Evolutionary conservation across 2,329 filamentous ascomycete species (phyloP).

Genomic region (Lachnellula occidentalis): DNA sequence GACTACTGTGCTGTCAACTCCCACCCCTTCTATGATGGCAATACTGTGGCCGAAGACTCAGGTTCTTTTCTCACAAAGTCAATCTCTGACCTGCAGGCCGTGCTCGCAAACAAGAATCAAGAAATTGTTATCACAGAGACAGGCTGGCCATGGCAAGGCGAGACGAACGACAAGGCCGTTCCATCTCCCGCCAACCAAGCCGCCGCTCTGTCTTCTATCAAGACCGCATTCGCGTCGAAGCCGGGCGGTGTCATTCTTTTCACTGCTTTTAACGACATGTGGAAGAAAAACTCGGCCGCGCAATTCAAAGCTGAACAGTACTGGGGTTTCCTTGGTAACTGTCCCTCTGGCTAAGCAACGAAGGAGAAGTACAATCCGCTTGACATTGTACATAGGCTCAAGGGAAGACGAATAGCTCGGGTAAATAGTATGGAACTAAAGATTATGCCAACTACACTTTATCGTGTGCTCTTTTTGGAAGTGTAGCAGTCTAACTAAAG

Average conservation of each 20-base stretch:
- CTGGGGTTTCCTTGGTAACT: conserved; percentile 58
- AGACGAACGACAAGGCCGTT: conserved; percentile 60
- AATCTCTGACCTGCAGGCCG: conserved; percentile 39
- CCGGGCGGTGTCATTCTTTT: conserved; percentile 61
- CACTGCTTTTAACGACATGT: conserved; percentile 72
- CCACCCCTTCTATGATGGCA: conserved; percentile 77
- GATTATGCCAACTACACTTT: background rate
- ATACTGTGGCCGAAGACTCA: conserved; percentile 52
- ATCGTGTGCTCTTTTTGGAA: conserved; percentile 14
- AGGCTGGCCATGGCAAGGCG: conserved; percentile 73
- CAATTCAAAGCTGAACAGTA: conserved; percentile 70
- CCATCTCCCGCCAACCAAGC: conserved; percentile 63
- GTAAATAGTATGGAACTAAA: conserved; percentile 12
- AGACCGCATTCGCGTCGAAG: conserved; percentile 47
- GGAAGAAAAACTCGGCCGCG: conserved; percentile 61
- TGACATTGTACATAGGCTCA: conserved; percentile 1
- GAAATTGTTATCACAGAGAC: conserved; percentile 72
- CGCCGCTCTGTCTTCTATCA: conserved; percentile 60
- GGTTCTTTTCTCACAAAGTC: conserved; percentile 62
- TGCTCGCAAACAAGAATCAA: conserved; percentile 43
- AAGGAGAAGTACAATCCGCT: background rate
- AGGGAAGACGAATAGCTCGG: conserved; percentile 4
- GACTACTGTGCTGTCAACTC: conserved; percentile 79
- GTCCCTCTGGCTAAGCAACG: conserved; percentile 22
- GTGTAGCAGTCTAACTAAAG: background rate